A percentile compares a stretch with the other conserved stretches of the same genome.
phyloP scores from a whole-genome alignment of 2,329 filamentous ascomycete genomes.

The Sporothrix brasiliensis region DNA sequence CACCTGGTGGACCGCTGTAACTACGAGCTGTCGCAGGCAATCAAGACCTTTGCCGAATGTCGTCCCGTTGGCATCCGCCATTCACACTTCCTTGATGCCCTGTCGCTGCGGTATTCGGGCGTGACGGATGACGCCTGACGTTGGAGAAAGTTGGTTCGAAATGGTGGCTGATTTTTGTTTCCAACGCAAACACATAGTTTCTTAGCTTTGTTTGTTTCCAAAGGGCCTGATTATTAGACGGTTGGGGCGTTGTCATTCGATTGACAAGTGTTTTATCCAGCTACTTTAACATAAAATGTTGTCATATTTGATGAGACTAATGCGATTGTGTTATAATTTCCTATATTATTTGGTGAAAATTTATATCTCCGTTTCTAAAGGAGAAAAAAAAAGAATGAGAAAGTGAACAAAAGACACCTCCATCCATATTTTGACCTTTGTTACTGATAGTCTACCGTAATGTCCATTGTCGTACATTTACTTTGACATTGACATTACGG shows the following conservation, averaged over 20 bases:
- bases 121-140: conserved; percentile 19
- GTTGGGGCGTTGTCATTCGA: conserved; percentile 24
- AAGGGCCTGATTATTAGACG: not conserved
- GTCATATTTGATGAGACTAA: no score
- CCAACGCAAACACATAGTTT: not conserved
- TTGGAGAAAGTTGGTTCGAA: not conserved
- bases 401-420: no score
- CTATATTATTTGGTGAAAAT: no score
- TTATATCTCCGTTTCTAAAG: no score
- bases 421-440: no score
- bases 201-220: not conserved
- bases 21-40: conserved; percentile 72
- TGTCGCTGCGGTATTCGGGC: conserved; percentile 72
- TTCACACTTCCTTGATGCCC: conserved; percentile 80
- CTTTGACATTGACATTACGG: no score
- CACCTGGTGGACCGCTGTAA: conserved; percentile 84
- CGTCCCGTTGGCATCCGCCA: conserved; percentile 85
- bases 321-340: no score
- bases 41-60: conserved; percentile 73
- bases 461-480: no score
- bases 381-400: no score
- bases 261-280: not conserved
- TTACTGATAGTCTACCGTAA: no score
- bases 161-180: not conserved
- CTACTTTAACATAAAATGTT: no score